Evolutionary conservation across 495 filamentous ascomycete species (phyloP).

Genomic region (Lindgomyces ingoldianus): DNA sequence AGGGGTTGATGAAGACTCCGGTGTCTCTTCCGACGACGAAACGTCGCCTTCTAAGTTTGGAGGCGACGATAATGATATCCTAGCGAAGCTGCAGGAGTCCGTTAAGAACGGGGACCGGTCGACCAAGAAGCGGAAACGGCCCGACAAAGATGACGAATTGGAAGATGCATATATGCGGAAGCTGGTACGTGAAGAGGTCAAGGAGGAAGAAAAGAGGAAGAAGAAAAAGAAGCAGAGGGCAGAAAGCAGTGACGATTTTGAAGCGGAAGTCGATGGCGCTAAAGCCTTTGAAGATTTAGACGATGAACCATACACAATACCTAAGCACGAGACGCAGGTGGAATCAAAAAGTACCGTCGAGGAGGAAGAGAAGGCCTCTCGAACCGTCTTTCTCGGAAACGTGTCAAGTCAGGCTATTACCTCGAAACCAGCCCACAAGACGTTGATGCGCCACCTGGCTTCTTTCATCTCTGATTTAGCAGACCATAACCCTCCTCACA

Average conservation of each 20-base stretch:
- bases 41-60: too few relatives aligned
- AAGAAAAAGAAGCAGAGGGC: slow-evolving; percentile 47
- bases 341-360: slow-evolving; percentile 46
- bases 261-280: slow-evolving; percentile 42
- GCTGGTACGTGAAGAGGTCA: slow-evolving; percentile 61
- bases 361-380: slow-evolving; percentile 80
- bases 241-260: slow-evolving; percentile 46
- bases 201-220: slow-evolving; percentile 44
- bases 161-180: slow-evolving; percentile 80
- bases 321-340: slow-evolving; percentile 61
- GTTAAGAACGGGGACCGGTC: slow-evolving; percentile 21
- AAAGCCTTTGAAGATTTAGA: slow-evolving; percentile 43
- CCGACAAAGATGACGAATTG: slow-evolving; percentile 68
- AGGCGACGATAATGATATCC: slow-evolving; percentile 9
- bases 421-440: slow-evolving; percentile 76
- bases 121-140: slow-evolving; percentile 70
- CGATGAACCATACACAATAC: slow-evolving; percentile 42
- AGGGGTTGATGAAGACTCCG: neutral
- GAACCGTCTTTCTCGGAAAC: slow-evolving; percentile 93
- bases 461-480: slow-evolving; percentile 55
- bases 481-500: slow-evolving; percentile 53
- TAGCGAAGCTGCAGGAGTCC: slow-evolving; percentile 20
- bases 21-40: slow-evolving; percentile 1
- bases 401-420: slow-evolving; percentile 79
- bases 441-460: slow-evolving; percentile 65